phyloP scores from a whole-genome alignment of 805 yeast species.

The Tetrapisispora nanseiensis region DNA sequence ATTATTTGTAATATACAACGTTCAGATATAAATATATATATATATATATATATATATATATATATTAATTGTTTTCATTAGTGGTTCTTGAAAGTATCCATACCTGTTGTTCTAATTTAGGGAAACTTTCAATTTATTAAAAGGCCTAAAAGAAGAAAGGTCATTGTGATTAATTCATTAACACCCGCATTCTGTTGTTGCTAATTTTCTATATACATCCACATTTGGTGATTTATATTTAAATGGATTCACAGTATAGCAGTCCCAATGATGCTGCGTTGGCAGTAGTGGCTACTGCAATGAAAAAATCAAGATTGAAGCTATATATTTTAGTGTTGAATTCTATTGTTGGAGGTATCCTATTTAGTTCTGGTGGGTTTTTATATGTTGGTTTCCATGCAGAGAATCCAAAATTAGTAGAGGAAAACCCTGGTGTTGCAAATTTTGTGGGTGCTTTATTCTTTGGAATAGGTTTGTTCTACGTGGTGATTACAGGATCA shows the following conservation, averaged over 20 bases:
- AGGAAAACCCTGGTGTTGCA: constrained; percentile 42
- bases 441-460: constrained; percentile 49
- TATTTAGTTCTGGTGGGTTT: constrained; percentile 69
- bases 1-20: too few relatives aligned
- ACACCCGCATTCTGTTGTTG: too few relatives aligned
- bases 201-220: not conserved
- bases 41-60: too few relatives aligned
- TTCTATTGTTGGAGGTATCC: constrained; percentile 58
- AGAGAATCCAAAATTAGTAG: constrained; percentile 35
- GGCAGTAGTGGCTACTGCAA: constrained; percentile 76
- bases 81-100: too few relatives aligned
- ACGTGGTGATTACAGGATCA: constrained; percentile 64
- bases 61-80: too few relatives aligned
- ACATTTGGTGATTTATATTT: too few relatives aligned
- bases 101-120: too few relatives aligned
- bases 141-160: too few relatives aligned
- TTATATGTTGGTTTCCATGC: constrained; percentile 48
- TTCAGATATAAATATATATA: too few relatives aligned
- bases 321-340: constrained; percentile 51
- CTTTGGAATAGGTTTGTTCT: constrained; percentile 65
- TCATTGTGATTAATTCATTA: too few relatives aligned
- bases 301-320: constrained; percentile 69
- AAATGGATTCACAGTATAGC: constrained; percentile 43
- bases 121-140: too few relatives aligned
- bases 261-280: constrained; percentile 76